Conservation (phyloP, 306 rosid species). For the Trifolium fragiferum region DNA sequence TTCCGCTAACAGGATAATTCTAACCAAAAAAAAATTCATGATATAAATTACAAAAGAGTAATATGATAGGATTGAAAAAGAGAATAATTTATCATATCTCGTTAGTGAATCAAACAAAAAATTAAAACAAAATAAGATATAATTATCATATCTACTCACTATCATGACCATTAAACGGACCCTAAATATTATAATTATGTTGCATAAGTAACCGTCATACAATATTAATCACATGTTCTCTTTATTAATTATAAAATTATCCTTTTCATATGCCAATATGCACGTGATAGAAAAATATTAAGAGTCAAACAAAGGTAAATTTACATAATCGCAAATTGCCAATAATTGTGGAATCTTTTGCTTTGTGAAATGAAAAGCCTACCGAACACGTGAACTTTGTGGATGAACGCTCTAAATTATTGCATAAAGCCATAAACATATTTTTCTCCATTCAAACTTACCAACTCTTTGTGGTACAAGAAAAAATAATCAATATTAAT, state of each 20-base stretch:
- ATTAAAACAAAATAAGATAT: no score
- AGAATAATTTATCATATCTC: no score
- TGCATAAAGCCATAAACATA: neutral
- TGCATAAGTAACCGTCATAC: neutral
- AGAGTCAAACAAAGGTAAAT: neutral
- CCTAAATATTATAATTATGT: no score
- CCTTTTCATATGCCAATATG: neutral
- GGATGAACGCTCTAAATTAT: neutral
- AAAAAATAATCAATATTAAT: no score
- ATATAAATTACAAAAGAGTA: no score
- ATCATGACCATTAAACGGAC: no score
- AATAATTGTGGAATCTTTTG: conserved; percentile 32
- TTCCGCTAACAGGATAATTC: no score
- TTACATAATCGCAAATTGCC: neutral
- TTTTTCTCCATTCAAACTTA: neutral
- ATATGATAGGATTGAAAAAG: no score
- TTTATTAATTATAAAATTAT: neutral
- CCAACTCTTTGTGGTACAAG: neutral
- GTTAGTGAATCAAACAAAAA: no score
- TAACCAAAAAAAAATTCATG: no score
- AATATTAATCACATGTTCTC: neutral
- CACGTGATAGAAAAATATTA: conserved; percentile 36
- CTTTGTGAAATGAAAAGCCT: conserved; percentile 5
- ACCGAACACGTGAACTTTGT: conserved; percentile 36
- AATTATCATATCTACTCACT: no score